phyloP scores from a whole-genome alignment of 192 early-diverging fungal species.

The Chytriomyces hyalinus region DNA sequence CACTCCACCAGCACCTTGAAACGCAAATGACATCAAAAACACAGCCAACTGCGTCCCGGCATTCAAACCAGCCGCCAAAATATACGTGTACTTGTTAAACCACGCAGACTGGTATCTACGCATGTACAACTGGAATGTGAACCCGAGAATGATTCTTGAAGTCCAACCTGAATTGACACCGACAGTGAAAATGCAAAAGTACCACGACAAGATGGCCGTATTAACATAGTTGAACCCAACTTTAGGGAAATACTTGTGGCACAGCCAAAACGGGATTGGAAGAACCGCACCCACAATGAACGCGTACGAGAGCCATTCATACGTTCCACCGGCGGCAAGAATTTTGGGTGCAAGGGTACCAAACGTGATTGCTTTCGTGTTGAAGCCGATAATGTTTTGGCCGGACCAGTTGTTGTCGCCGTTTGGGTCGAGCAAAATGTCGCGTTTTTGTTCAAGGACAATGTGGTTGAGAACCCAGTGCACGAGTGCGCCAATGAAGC shows the following conservation, averaged over 20 bases:
- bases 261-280: conserved; percentile 73
- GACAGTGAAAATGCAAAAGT: conserved; percentile 53
- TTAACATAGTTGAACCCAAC: conserved; percentile 73
- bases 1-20: background rate
- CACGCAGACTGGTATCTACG: conserved; percentile 67
- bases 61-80: conserved; percentile 62
- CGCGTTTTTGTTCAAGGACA: conserved; percentile 14
- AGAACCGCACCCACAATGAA: conserved; percentile 55
- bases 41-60: conserved; percentile 37
- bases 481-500: conserved; percentile 54
- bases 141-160: conserved; percentile 55
- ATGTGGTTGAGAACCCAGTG: conserved; percentile 21
- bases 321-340: conserved; percentile 68
- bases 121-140: conserved; percentile 74
- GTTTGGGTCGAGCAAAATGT: conserved; percentile 19
- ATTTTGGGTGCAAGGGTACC: conserved; percentile 64
- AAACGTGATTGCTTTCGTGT: conserved; percentile 79
- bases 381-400: conserved; percentile 64
- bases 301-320: conserved; percentile 50
- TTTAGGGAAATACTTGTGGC: conserved; percentile 64
- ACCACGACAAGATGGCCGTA: conserved; percentile 68
- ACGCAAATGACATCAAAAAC: conserved; percentile 7
- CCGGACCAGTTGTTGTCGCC: conserved; percentile 72
- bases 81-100: conserved; percentile 67
- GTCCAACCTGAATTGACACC: conserved; percentile 18